Conservation (phyloP, 2,329 filamentous ascomycete genomes). For the Mariannaea elegans region DNA sequence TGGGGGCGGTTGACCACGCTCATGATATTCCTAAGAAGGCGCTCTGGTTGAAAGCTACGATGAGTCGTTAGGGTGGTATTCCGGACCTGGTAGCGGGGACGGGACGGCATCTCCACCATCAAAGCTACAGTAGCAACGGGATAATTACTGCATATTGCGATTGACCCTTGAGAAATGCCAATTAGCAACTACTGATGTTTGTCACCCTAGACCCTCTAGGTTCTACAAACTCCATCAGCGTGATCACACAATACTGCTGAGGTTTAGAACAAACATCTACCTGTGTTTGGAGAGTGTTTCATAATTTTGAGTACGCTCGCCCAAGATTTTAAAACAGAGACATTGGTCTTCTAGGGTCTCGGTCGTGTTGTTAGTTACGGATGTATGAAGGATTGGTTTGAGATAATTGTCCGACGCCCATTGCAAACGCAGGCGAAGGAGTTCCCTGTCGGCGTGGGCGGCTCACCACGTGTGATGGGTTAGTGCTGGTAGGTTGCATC, state of each 20-base stretch:
- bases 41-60: conserved; percentile 1
- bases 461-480: conserved; percentile 7
- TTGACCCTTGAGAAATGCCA: neutral
- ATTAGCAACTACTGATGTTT: no score
- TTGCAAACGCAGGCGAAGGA: neutral
- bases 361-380: no score
- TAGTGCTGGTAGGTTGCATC: no score
- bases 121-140: conserved; percentile 3
- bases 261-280: neutral
- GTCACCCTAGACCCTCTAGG: no score
- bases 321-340: no score
- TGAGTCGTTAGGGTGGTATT: neutral
- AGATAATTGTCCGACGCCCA: conserved; percentile 1
- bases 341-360: no score
- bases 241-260: no score
- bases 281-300: no score
- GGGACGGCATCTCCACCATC: conserved; percentile 15
- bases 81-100: conserved; percentile 5
- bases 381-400: conserved; percentile 12
- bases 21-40: neutral
- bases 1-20: no score
- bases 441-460: neutral
- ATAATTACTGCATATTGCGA: conserved; percentile 18
- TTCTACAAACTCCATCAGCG: no score
- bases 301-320: no score